Conservation (phyloP, 352 stramenopile genomes). For the Globisporangium alternatum region DNA sequence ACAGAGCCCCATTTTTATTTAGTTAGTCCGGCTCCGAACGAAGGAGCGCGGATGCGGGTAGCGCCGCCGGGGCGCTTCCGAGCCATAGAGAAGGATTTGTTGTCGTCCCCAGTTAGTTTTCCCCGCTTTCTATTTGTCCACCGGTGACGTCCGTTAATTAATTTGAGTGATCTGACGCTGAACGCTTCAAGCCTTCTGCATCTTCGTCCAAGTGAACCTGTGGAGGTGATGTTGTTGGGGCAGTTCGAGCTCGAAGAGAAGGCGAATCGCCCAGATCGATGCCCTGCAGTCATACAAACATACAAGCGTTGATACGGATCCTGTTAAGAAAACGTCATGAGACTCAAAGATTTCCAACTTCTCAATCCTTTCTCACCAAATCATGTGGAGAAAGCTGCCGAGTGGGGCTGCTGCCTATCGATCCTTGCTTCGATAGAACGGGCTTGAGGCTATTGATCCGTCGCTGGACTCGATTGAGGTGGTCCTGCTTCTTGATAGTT, state of each 20-base stretch:
- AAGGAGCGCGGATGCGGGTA: conserved; percentile 18
- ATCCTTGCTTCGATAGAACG: not conserved
- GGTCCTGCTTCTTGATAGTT: conserved; percentile 12
- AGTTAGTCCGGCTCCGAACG: conserved; percentile 18
- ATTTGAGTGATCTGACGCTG: conserved; percentile 13
- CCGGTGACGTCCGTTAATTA: conserved; percentile 17
- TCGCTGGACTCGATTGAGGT: conserved; percentile 12
- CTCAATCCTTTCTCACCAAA: conserved; percentile 5
- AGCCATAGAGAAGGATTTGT: conserved; percentile 20
- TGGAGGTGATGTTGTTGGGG: not conserved
- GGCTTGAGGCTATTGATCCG: conserved; percentile 8
- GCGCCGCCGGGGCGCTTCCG: not conserved
- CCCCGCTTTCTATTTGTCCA: conserved; percentile 9
- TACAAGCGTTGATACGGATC: not conserved
- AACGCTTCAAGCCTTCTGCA: not conserved
- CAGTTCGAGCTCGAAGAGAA: not conserved
- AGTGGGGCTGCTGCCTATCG: not conserved
- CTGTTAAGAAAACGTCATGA: not conserved
- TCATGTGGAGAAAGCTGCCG: conserved; percentile 11
- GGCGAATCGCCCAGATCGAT: not conserved
- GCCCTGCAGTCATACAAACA: conserved; percentile 3
- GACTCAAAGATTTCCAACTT: too few relatives aligned
- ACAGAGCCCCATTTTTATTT: conserved; percentile 17
- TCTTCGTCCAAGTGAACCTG: not conserved
- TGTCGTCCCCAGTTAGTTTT: conserved; percentile 1